Conservation (phyloP, 2,329 filamentous ascomycete genomes). For the Lasiodiplodia hormozganensis region DNA sequence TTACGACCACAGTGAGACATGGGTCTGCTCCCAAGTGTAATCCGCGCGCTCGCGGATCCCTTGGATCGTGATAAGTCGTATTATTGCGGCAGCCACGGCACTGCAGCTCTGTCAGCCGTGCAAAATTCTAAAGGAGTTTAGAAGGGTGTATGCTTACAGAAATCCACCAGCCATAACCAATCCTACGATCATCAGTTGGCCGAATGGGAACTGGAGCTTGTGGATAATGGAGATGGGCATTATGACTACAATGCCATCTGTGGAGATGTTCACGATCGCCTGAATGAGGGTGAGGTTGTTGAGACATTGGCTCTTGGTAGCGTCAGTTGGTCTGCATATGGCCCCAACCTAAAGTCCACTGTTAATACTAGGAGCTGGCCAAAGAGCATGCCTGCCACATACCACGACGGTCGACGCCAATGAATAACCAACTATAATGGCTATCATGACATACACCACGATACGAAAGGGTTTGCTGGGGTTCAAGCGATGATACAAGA, state of each 20-base stretch:
- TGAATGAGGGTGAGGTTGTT: slow-evolving; percentile 10
- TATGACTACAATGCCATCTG: neutral
- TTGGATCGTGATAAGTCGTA: neutral
- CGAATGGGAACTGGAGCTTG: neutral
- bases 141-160: neutral
- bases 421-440: slow-evolving; percentile 1
- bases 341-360: neutral
- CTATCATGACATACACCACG: neutral
- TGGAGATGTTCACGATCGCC: slow-evolving; percentile 1
- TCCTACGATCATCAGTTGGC: neutral
- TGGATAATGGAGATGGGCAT: slow-evolving; percentile 1
- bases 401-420: slow-evolving; percentile 7
- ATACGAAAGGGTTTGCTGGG: slow-evolving; percentile 11
- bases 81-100: neutral
- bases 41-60: neutral
- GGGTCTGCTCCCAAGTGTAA: slow-evolving; percentile 14
- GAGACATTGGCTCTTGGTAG: slow-evolving; percentile 4
- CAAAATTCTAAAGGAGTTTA: neutral
- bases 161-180: slow-evolving; percentile 1
- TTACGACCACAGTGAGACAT: slow-evolving; percentile 8
- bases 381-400: neutral
- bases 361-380: neutral
- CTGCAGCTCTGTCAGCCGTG: neutral
- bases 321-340: slow-evolving; percentile 9
- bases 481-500: slow-evolving; percentile 7